A percentile compares a stretch with the other conserved stretches of the same genome.
Evolutionary conservation across 306 rosid species (phyloP).

Genomic region (Notholithocarpus densiflorus): DNA sequence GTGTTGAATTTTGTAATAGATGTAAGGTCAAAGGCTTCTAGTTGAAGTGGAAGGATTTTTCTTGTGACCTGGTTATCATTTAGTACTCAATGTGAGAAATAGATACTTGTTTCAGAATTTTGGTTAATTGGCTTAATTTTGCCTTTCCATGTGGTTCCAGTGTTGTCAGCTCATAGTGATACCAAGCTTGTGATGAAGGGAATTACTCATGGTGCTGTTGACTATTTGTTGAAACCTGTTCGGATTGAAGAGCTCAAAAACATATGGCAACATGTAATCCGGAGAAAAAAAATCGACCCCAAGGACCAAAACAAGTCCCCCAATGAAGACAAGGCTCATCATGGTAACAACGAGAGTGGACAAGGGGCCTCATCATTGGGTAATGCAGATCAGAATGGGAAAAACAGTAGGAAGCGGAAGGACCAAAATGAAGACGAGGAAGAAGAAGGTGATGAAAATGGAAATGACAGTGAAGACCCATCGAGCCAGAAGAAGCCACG

Average conservation of each 20-base stretch:
- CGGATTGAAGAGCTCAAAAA: conserved; percentile 72
- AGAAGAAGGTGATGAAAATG: conserved; percentile 49
- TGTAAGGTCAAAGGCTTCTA: neutral
- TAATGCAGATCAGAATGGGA: conserved; percentile 28
- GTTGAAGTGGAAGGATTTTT: neutral
- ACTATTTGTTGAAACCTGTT: conserved; percentile 78
- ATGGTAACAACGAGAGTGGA: conserved; percentile 26
- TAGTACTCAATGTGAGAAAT: neutral
- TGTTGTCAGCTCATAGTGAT: conserved; percentile 77
- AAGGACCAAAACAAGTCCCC: conserved; percentile 38
- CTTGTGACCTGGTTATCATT: neutral
- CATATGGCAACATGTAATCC: conserved; percentile 86
- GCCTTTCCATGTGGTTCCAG: conserved; percentile 34
- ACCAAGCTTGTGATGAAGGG: conserved; percentile 84
- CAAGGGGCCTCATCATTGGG: conserved; percentile 32
- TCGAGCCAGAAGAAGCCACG: conserved; percentile 63
- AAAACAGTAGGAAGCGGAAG: conserved; percentile 44
- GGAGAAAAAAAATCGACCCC: conserved; percentile 53
- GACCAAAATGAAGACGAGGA: conserved; percentile 57
- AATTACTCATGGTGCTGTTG: conserved; percentile 74
- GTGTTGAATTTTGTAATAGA: neutral
- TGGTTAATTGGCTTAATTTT: conserved; percentile 15
- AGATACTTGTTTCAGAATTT: neutral
- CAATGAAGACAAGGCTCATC: conserved; percentile 22
- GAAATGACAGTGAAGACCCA: conserved; percentile 48